Evolutionary conservation across 495 filamentous ascomycete species (phyloP).

Genomic region (Aspergillus sparsus): DNA sequence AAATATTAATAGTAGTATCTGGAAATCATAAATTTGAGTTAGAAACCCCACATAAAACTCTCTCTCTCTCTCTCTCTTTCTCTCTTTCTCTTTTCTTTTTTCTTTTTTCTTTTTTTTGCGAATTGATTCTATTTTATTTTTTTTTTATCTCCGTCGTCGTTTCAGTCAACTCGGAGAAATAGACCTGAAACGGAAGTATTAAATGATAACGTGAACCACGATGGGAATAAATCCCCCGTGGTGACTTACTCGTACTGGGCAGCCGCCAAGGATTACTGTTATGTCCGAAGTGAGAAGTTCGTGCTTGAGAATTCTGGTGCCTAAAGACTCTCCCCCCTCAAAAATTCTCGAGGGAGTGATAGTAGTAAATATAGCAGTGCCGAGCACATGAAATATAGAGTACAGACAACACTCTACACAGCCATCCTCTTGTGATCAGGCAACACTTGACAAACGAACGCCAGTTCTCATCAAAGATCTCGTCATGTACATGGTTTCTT

Average conservation of each 20-base stretch:
- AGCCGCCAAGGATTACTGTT: not conserved
- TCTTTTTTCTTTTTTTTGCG: too few species aligned
- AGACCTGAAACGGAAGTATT: conserved; percentile 19
- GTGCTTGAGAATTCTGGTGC: not conserved
- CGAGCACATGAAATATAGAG: not conserved
- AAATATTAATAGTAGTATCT: too few species aligned
- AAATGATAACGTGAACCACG: conserved; percentile 7
- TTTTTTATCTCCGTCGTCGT: conserved; percentile 8
- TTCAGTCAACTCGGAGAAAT: conserved; percentile 16
- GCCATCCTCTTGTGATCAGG: not conserved
- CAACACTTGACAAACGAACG: conserved; percentile 6
- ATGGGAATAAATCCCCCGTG: conserved; percentile 3
- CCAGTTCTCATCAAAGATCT: conserved; percentile 23
- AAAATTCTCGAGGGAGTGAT: not conserved
- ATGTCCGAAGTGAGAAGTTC: not conserved
- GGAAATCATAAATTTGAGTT: too few species aligned
- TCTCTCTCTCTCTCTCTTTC: too few species aligned
- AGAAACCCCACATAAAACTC: too few species aligned
- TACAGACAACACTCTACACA: not conserved
- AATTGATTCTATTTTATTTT: not conserved
- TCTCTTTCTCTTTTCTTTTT: too few species aligned
- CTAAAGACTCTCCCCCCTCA: not conserved
- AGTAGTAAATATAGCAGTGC: not conserved
- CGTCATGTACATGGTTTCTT: not conserved
- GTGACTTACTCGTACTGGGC: not conserved